Conservation (phyloP, 2,329 filamentous ascomycete genomes). For the Knufia petricola region DNA sequence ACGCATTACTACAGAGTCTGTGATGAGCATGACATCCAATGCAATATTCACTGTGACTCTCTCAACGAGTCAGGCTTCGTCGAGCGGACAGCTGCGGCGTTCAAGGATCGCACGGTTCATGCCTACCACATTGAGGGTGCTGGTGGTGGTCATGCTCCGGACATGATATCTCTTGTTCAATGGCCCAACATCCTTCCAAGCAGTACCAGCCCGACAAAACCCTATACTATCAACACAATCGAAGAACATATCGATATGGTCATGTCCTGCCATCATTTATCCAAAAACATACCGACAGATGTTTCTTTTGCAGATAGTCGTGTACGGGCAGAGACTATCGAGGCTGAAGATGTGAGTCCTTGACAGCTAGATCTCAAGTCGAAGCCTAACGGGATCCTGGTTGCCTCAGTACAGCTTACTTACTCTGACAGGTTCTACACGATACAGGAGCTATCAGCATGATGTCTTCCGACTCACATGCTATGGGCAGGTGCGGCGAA, state of each 20-base stretch:
- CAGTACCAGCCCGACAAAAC: slow-evolving; percentile 84
- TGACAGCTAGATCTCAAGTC: too few relatives aligned
- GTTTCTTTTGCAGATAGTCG: slow-evolving; percentile 90
- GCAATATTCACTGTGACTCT: slow-evolving; percentile 89
- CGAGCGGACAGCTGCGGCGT: slow-evolving; percentile 72
- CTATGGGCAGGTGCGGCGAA: slow-evolving; percentile 93
- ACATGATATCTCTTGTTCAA: slow-evolving; percentile 91
- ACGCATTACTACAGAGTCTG: too few relatives aligned
- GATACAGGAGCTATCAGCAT: slow-evolving; percentile 92
- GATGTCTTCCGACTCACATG: slow-evolving; percentile 93
- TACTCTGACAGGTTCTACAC: too few relatives aligned
- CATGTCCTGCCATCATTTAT: slow-evolving; percentile 95
- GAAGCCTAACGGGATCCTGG: too few relatives aligned
- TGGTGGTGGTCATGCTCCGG: slow-evolving; percentile 86
- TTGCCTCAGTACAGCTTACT: too few relatives aligned
- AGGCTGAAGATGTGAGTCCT: slow-evolving; percentile 92
- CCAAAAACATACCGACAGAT: slow-evolving; percentile 87
- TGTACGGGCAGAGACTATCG: slow-evolving; percentile 92
- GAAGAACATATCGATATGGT: slow-evolving; percentile 97
- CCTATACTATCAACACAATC: slow-evolving; percentile 82
- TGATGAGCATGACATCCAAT: slow-evolving; percentile 86
- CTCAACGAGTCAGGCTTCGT: slow-evolving; percentile 97
- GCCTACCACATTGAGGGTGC: slow-evolving; percentile 96
- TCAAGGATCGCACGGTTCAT: slow-evolving; percentile 82
- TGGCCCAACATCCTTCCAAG: slow-evolving; percentile 79